Conservation (phyloP, 768 basidiomycete species). For the Bullera alba region DNA sequence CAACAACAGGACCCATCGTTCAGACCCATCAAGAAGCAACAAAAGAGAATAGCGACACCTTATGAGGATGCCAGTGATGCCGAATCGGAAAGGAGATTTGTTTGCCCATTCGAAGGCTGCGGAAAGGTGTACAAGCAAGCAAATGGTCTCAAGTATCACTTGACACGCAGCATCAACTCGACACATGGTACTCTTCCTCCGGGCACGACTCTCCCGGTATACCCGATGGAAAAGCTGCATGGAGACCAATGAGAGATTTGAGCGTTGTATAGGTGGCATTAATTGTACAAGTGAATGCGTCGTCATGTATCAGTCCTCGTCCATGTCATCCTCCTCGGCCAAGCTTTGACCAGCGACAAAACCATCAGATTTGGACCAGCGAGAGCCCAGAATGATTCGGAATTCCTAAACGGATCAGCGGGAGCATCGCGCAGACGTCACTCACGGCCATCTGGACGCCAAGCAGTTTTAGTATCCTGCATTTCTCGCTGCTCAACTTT, state of each 20-base stretch:
- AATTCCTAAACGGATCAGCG: slow-evolving; percentile 33
- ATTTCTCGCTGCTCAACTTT: slow-evolving; percentile 72
- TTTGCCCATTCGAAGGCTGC: slow-evolving; percentile 45
- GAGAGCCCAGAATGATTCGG: slow-evolving; percentile 39
- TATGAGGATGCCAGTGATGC: slow-evolving; percentile 35
- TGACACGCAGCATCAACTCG: slow-evolving; percentile 43
- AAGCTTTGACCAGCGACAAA: slow-evolving; percentile 32
- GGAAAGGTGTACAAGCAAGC: slow-evolving; percentile 46
- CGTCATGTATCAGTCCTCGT: slow-evolving; percentile 13
- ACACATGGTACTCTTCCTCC: slow-evolving; percentile 42
- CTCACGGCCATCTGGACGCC: slow-evolving; percentile 74
- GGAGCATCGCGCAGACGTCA: slow-evolving; percentile 3
- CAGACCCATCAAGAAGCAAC: slow-evolving; percentile 18
- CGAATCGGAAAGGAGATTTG: slow-evolving; percentile 37
- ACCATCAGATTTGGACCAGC: slow-evolving; percentile 40
- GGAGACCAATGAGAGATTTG: no score
- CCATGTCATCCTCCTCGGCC: slow-evolving; percentile 17
- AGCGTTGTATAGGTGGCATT: neutral
- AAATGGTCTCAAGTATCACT: slow-evolving; percentile 45
- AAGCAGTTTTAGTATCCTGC: slow-evolving; percentile 84
- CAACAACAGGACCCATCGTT: neutral
- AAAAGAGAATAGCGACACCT: no score
- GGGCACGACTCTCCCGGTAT: neutral
- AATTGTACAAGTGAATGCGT: neutral
- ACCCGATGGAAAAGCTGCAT: neutral